Percentiles rank a stretch among this genome's conserved stretches.
Evolutionary conservation across 768 basidiomycete genomes (phyloP).

Genomic region (Psilocybe sp.): DNA sequence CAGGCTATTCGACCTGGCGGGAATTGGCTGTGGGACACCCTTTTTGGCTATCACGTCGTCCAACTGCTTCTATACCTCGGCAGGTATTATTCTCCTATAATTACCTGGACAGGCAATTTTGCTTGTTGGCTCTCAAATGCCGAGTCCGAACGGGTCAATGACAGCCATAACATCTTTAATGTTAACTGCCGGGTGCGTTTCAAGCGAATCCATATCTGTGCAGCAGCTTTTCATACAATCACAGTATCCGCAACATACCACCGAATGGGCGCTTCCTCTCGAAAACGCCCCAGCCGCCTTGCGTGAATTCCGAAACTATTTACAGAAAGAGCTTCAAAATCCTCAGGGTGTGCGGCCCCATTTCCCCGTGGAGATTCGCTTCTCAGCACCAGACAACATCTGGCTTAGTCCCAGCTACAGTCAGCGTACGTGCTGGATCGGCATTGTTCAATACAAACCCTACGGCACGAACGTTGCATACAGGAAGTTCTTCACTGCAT

Average conservation of each 20-base stretch:
- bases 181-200: slow-evolving; percentile 83
- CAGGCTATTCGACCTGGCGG: slow-evolving; percentile 52
- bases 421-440: slow-evolving; percentile 86
- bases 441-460: slow-evolving; percentile 95
- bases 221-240: slow-evolving; percentile 29
- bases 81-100: slow-evolving; percentile 59
- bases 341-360: slow-evolving; percentile 81
- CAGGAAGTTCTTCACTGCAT: slow-evolving; percentile 69
- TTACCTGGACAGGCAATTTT: slow-evolving; percentile 60
- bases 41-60: slow-evolving; percentile 78
- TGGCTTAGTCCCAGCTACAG: slow-evolving; percentile 91
- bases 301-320: slow-evolving; percentile 66
- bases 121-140: slow-evolving; percentile 65
- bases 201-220: not conserved
- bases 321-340: slow-evolving; percentile 62
- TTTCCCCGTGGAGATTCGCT: slow-evolving; percentile 91
- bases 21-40: slow-evolving; percentile 66
- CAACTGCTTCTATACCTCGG: slow-evolving; percentile 83
- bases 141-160: slow-evolving; percentile 63
- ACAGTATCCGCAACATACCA: slow-evolving; percentile 91
- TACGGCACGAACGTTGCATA: slow-evolving; percentile 85
- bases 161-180: slow-evolving; percentile 85
- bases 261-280: slow-evolving; percentile 91
- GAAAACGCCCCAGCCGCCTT: slow-evolving; percentile 65
- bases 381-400: slow-evolving; percentile 84